Percentiles rank a stretch among this genome's conserved stretches.
phyloP scores from a whole-genome alignment of 2,329 filamentous ascomycete genomes.

The Aspergillus fischeri region DNA sequence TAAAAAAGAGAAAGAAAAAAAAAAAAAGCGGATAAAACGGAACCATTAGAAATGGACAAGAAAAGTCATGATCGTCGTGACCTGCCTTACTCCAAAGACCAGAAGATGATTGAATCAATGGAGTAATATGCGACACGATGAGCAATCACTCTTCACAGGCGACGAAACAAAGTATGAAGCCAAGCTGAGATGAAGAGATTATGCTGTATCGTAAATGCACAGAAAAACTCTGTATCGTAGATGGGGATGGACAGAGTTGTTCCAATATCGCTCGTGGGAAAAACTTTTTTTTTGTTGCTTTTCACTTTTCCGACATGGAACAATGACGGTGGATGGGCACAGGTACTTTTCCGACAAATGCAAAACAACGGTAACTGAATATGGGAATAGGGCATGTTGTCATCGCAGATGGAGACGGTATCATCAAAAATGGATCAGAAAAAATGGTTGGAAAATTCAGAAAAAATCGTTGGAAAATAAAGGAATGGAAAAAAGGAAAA shows the following conservation, averaged over 20 bases:
- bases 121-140: conserved; percentile 14
- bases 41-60: conserved; percentile 20
- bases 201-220: conserved; percentile 15
- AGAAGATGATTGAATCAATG: conserved; percentile 9
- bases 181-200: conserved; percentile 5
- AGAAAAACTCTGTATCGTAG: conserved; percentile 10
- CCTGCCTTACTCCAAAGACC: conserved; percentile 21
- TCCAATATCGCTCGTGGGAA: conserved; percentile 25
- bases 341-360: conserved; percentile 30
- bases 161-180: conserved; percentile 14
- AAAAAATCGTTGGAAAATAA: conserved; percentile 20
- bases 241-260: conserved; percentile 15
- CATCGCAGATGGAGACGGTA: conserved; percentile 27
- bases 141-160: conserved; percentile 10
- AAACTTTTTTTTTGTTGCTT: conserved; percentile 30
- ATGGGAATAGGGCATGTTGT: conserved; percentile 23
- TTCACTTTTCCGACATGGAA: conserved; percentile 27
- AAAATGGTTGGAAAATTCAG: conserved; percentile 19
- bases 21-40: conserved; percentile 26
- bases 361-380: conserved; percentile 31
- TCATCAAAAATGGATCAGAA: conserved; percentile 21
- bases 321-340: conserved; percentile 25
- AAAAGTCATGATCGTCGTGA: conserved; percentile 39
- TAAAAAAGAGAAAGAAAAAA: conserved; percentile 26
- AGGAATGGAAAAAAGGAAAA: conserved; percentile 21